Base-by-base conservation (phyloP, 2,329 filamentous ascomycete species). In the Venturia pyrina region DNA sequence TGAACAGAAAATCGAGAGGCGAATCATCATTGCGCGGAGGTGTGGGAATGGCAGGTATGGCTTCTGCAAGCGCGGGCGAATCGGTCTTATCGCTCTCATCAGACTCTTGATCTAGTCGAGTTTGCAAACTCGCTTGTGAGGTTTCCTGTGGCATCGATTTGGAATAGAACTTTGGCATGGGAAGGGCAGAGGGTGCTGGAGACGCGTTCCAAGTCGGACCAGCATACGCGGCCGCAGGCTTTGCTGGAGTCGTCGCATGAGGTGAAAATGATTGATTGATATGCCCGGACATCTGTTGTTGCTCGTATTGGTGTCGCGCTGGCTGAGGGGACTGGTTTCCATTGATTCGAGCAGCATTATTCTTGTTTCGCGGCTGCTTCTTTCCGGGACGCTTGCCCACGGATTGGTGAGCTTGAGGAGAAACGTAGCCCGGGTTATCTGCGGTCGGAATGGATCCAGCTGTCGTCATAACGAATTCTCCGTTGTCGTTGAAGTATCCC, bases 131-230 rank as follows among this genome's bases (percentile, higher is more conserved):
- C 68, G 74, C 81, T 68, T 77, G 74, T 24, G 76, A 76, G 17
- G 77, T 85, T 3, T 87, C 87, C 66, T 89, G 87, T 3, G 87
- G 87, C 15, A 90, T 82, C 0, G 90, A 87, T 72, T 89, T 93
- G 37, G 89, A 88, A 68, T 89, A 85, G 75, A 97, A 96, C 72
- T 89, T 96, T 13, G 95, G 95, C 67, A 97, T 89, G 0, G 95
- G 95, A 41, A 99, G 81, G 32, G 91, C 87, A 10, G 92, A 96
- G 0, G 95, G 89, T 1, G 93, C 93, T 24, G 95, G 95, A 10
- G 95, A 98, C 50, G 92, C 90, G 76, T 97, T 93, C 75, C 98
- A 99, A 5, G 92, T 96, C 43, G 93, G 89, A 17, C 93, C 95
- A 48, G 95, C 95, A 77, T 96, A 99, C 13, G 64, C 68, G 68